A percentile compares a stretch with the other conserved stretches of the same genome.
Evolutionary conservation across 129 eudicot species (phyloP).

Genomic region (Chrysanthemum lavandulifolium): DNA sequence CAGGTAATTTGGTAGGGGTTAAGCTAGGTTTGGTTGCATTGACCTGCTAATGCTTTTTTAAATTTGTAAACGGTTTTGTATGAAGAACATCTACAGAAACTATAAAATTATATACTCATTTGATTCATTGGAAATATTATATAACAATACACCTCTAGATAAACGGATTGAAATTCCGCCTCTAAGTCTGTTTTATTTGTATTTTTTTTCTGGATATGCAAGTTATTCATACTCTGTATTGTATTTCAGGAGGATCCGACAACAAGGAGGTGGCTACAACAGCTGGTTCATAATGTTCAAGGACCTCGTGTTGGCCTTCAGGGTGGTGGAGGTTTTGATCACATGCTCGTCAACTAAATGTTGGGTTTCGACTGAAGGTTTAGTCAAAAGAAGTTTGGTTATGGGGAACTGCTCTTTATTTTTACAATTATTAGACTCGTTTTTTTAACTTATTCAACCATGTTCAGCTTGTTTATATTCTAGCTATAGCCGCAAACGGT

Average conservation of each 20-base stretch:
- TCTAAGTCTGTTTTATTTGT: neutral
- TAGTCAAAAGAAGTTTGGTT: constrained; percentile 9
- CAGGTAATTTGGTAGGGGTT: no score
- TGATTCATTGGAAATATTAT: no score
- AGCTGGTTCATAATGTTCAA: constrained; percentile 75
- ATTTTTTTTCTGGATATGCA: no score
- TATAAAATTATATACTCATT: no score
- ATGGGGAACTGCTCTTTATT: neutral
- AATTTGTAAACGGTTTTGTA: no score
- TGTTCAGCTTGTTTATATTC: constrained; percentile 28
- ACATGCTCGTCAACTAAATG: constrained; percentile 60
- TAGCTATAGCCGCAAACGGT: constrained; percentile 10
- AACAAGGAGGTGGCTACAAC: constrained; percentile 76
- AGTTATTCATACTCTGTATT: neutral
- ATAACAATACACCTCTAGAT: neutral
- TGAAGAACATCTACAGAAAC: no score
- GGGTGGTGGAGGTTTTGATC: constrained; percentile 76
- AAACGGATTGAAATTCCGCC: neutral
- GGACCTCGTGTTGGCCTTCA: constrained; percentile 68
- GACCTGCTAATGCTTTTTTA: no score
- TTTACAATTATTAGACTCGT: constrained; percentile 1
- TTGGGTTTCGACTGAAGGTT: neutral
- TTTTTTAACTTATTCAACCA: neutral
- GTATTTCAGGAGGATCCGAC: constrained; percentile 77
- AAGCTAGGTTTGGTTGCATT: no score